Evolutionary conservation across 2,329 filamentous ascomycete genomes (phyloP).

Genomic region (Diaporthe sp.): DNA sequence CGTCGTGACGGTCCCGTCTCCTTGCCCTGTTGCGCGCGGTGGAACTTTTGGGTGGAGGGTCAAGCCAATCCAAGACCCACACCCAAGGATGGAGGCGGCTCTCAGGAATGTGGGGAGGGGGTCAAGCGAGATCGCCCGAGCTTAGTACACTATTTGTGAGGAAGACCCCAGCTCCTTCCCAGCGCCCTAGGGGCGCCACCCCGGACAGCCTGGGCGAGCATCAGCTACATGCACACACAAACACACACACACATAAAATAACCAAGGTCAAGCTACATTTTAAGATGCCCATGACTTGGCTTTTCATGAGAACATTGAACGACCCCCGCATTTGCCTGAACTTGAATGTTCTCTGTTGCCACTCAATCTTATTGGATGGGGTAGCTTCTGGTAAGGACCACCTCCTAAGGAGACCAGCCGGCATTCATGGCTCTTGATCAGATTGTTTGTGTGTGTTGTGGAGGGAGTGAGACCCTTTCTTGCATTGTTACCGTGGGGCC

Average conservation of each 20-base stretch:
- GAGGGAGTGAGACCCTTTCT: too few species aligned
- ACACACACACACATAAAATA: too few species aligned
- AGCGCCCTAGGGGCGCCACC: too few species aligned
- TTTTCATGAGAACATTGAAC: too few species aligned
- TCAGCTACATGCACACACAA: too few species aligned
- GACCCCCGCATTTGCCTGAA: too few species aligned
- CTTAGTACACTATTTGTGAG: background rate
- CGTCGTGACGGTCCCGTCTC: background rate
- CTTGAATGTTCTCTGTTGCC: too few species aligned
- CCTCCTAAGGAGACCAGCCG: background rate
- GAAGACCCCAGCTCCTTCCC: background rate
- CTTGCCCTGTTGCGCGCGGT: background rate
- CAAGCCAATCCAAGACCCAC: conserved; percentile 12
- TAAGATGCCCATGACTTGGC: too few species aligned
- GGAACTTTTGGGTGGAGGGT: conserved; percentile 35
- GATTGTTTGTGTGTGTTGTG: too few species aligned
- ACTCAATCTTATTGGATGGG: too few species aligned
- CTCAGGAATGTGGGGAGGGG: background rate
- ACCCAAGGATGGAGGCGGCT: background rate
- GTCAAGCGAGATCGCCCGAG: background rate
- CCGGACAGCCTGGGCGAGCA: too few species aligned
- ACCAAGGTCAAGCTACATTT: too few species aligned
- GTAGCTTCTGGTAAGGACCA: background rate
- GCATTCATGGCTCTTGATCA: background rate
- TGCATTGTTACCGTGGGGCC: background rate